Percentiles rank a stretch among this genome's conserved stretches.
phyloP scores from a whole-genome alignment of 768 basidiomycete species.

The Lenzites betulinus region DNA sequence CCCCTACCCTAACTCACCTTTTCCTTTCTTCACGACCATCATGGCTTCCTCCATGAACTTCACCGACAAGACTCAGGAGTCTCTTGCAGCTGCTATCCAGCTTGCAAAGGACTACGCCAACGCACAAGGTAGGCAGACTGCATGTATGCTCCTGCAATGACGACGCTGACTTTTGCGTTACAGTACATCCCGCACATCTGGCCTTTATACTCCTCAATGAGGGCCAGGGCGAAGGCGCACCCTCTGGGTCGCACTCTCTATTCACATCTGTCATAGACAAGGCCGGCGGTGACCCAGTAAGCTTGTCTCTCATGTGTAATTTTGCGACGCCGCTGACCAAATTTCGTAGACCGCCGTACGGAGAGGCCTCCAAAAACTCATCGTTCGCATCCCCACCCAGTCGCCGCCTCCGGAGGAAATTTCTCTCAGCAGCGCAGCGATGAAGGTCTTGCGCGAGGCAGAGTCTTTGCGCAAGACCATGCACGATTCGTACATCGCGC shows the following conservation, averaged over 20 bases:
- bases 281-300: slow-evolving; percentile 83
- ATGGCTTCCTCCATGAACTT: slow-evolving; percentile 72
- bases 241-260: slow-evolving; percentile 52
- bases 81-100: slow-evolving; percentile 71
- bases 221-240: slow-evolving; percentile 42
- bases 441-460: slow-evolving; percentile 74
- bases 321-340: not conserved
- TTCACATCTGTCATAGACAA: slow-evolving; percentile 78
- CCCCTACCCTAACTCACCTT: slow-evolving; percentile 26
- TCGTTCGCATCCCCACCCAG: slow-evolving; percentile 83
- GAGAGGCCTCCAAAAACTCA: slow-evolving; percentile 70
- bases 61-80: slow-evolving; percentile 80
- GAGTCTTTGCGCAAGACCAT: slow-evolving; percentile 77
- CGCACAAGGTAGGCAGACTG: slow-evolving; percentile 60
- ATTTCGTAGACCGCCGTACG: slow-evolving; percentile 53
- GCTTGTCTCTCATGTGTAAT: slow-evolving; percentile 25
- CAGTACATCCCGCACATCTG: slow-evolving; percentile 84
- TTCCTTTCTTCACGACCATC: slow-evolving; percentile 17
- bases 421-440: slow-evolving; percentile 54
- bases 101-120: slow-evolving; percentile 84
- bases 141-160: too few species aligned
- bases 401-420: slow-evolving; percentile 85
- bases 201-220: slow-evolving; percentile 82
- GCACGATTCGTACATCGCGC: slow-evolving; percentile 91
- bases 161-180: slow-evolving; percentile 3